phyloP scores from a whole-genome alignment of 306 rosid genomes.

The Cotoneaster glaucophyllus region DNA sequence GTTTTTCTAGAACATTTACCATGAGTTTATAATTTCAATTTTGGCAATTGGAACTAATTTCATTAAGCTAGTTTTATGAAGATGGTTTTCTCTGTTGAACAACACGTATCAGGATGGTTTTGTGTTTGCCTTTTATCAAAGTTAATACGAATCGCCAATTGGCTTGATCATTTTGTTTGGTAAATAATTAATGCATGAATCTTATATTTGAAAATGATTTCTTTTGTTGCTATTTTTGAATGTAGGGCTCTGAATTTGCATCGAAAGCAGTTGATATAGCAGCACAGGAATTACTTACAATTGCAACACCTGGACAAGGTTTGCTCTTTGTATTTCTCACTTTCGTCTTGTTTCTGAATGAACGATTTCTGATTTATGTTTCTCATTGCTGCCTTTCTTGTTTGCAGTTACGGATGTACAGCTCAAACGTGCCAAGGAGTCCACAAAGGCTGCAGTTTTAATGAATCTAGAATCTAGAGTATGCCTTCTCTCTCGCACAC shows the following conservation, averaged over 20 bases:
- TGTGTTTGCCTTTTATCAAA: not conserved
- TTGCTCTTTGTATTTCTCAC: not conserved
- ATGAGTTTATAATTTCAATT: not conserved
- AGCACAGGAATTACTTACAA: constrained; percentile 57
- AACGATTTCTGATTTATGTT: not conserved
- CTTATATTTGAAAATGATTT: not conserved
- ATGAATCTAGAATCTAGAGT: constrained; percentile 98
- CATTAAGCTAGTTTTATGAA: not conserved
- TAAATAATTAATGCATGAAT: not conserved
- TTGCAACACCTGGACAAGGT: constrained; percentile 93
- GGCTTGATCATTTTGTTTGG: not conserved
- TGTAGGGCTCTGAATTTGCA: constrained; percentile 65
- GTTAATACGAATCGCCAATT: not conserved
- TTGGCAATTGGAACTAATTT: not conserved
- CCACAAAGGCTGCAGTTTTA: constrained; percentile 88
- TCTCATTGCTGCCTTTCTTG: not conserved
- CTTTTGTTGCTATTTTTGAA: constrained; percentile 9
- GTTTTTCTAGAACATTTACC: not conserved
- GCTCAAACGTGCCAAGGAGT: constrained; percentile 81
- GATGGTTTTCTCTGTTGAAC: not conserved
- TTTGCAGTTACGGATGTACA: constrained; percentile 64
- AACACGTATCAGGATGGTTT: too few relatives aligned
- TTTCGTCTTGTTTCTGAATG: not conserved
- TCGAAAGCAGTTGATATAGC: constrained; percentile 68
- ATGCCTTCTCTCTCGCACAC: constrained; percentile 11